Evolutionary conservation across 1,284 basidiomycete species (phyloP).

Genomic region (Austroboletus niveus): DNA sequence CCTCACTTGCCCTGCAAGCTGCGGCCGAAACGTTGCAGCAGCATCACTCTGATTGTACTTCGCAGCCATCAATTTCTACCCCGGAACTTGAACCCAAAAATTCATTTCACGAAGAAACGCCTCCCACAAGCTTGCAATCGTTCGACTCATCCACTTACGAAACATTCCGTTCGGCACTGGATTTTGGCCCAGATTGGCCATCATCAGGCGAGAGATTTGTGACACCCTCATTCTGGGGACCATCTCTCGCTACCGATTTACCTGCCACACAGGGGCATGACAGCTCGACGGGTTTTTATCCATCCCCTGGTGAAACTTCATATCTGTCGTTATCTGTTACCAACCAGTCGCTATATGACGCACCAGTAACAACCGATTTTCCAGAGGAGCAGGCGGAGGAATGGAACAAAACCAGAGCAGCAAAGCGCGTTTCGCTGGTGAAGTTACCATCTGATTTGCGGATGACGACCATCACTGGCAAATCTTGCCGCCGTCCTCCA

Average conservation of each 20-base stretch:
- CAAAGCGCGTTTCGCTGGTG: constrained; percentile 80
- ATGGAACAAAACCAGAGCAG: constrained; percentile 81
- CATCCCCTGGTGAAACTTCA: constrained; percentile 24
- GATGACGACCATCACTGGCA: constrained; percentile 31
- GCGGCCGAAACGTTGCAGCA: constrained; percentile 66
- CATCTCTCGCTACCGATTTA: constrained; percentile 40
- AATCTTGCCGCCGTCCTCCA: constrained; percentile 11
- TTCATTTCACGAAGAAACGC: constrained; percentile 20
- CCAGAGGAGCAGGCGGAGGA: constrained; percentile 72
- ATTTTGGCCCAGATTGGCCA: constrained; percentile 52
- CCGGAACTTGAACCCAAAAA: constrained; percentile 35
- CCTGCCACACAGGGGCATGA: constrained; percentile 25
- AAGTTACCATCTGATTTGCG: constrained; percentile 61
- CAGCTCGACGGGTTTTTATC: constrained; percentile 10
- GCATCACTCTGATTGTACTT: constrained; percentile 31
- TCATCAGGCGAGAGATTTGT: constrained; percentile 38
- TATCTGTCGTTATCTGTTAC: constrained; percentile 32
- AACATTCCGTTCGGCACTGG: constrained; percentile 66
- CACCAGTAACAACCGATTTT: constrained; percentile 40
- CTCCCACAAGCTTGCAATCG: constrained; percentile 33
- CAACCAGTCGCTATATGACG: constrained; percentile 25
- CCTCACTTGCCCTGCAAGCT: constrained; percentile 66
- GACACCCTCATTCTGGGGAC: constrained; percentile 31
- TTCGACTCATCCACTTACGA: constrained; percentile 51
- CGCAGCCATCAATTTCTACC: constrained; percentile 41